phyloP scores from a whole-genome alignment of 768 basidiomycete species.

The Kwoniella sp. region DNA sequence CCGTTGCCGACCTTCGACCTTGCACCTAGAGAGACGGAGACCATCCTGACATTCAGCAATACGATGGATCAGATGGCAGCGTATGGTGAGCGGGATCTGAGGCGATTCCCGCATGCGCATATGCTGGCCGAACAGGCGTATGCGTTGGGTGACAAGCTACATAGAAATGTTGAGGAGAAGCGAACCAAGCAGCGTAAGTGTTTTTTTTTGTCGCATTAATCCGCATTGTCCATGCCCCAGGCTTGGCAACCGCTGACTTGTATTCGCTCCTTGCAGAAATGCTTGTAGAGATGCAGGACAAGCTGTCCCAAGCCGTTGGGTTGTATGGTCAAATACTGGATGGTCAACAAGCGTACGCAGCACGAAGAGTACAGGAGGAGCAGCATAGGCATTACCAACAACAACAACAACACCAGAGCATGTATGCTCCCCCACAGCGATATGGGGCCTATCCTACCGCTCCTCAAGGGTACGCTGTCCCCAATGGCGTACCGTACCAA shows the following conservation, averaged over 20 bases:
- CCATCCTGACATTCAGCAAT: conserved; percentile 86
- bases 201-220: background rate
- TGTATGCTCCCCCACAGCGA: conserved; percentile 21
- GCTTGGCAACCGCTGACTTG: background rate
- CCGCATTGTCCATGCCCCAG: background rate
- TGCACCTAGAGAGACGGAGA: conserved; percentile 76
- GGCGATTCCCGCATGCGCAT: conserved; percentile 78
- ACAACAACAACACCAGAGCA: conserved; percentile 38
- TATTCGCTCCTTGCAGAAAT: conserved; percentile 63
- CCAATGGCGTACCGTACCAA: conserved; percentile 1
- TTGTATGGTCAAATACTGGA: conserved; percentile 87
- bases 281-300: conserved; percentile 90
- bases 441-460: conserved; percentile 5
- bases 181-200: conserved; percentile 82
- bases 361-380: conserved; percentile 43
- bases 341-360: conserved; percentile 64
- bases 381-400: conserved; percentile 47
- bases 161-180: conserved; percentile 81
- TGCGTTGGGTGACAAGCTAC: conserved; percentile 75
- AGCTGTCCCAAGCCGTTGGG: conserved; percentile 86
- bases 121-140: conserved; percentile 83
- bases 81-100: conserved; percentile 74
- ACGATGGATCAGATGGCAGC: conserved; percentile 81
- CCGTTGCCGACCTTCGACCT: conserved; percentile 78
- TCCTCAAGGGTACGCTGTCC: conserved; percentile 10